Evolutionary conservation across 2,329 filamentous ascomycete genomes (phyloP).

Genomic region (Cladosporium sp.): DNA sequence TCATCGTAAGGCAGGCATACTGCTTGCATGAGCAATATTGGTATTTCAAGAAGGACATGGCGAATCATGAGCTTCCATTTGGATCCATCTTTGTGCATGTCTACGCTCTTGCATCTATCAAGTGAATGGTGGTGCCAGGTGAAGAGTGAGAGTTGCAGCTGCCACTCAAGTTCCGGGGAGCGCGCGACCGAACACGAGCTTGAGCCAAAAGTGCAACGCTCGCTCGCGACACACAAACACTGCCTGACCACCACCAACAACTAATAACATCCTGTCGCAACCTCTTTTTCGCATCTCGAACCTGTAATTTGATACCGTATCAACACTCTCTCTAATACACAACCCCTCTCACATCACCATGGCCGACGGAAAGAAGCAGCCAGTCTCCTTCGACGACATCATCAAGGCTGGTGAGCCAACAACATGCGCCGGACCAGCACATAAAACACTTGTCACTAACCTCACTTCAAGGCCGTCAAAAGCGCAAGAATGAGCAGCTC

Average conservation of each 20-base stretch:
- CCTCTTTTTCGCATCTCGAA: not conserved
- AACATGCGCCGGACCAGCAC: not conserved
- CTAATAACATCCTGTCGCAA: not conserved
- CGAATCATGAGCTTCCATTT: not conserved
- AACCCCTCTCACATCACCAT: not conserved
- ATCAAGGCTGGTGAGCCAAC: constrained; percentile 50
- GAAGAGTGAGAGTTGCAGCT: not conserved
- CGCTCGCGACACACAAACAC: not conserved
- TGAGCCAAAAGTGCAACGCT: not conserved
- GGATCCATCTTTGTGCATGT: not conserved
- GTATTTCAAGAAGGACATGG: not conserved
- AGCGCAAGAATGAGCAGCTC: constrained; percentile 44
- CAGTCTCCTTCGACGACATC: constrained; percentile 52
- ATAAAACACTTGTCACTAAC: constrained; percentile 8
- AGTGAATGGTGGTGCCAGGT: not conserved
- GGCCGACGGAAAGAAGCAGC: constrained; percentile 22
- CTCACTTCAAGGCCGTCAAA: constrained; percentile 11
- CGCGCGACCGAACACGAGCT: not conserved
- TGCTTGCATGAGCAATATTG: not conserved
- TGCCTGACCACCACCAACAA: not conserved
- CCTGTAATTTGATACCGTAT: not conserved
- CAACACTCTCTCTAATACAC: not conserved
- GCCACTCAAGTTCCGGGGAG: not conserved
- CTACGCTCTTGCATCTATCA: not conserved
- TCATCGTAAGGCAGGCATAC: not conserved